Percentiles rank a stretch among this genome's conserved stretches.
phyloP scores from a whole-genome alignment of 345 rosid species.

The Ricinus communis region DNA sequence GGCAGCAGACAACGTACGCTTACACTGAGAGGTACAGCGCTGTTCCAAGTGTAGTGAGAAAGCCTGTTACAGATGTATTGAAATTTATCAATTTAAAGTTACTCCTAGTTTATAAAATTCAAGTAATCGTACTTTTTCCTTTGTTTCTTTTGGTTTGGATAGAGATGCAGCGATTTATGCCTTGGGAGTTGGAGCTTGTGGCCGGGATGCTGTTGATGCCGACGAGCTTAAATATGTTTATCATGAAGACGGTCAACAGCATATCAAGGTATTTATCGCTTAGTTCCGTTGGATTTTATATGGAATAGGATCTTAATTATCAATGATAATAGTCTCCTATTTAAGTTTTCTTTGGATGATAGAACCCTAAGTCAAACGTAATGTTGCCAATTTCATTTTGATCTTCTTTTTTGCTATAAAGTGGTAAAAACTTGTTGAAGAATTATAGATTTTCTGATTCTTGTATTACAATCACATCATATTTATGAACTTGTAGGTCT shows the following conservation, averaged over 20 bases:
- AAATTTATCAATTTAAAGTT: too few species aligned
- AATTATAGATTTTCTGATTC: not conserved
- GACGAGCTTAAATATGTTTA: conserved; percentile 78
- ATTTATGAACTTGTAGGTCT: conserved; percentile 44
- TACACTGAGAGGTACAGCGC: conserved; percentile 60
- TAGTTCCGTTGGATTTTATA: not conserved
- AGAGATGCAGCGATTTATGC: conserved; percentile 83
- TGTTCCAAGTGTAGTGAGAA: not conserved
- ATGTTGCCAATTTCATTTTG: not conserved
- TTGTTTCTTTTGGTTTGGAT: conserved; percentile 1
- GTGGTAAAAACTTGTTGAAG: not conserved
- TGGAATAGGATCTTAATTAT: not conserved
- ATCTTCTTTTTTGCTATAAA: not conserved
- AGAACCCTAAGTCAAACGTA: not conserved
- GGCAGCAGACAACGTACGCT: conserved; percentile 43
- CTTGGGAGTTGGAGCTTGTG: conserved; percentile 87
- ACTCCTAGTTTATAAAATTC: not conserved
- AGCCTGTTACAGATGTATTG: too few species aligned
- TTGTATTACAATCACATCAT: not conserved
- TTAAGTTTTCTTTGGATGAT: too few species aligned
- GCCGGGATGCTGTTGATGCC: conserved; percentile 55
- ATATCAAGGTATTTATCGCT: conserved; percentile 52
- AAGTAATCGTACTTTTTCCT: not conserved
- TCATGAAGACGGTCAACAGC: conserved; percentile 65
- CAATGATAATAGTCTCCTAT: too few species aligned